Base-by-base conservation (phyloP, 2,329 filamentous ascomycete species). In the Xylariaceae sp. region DNA sequence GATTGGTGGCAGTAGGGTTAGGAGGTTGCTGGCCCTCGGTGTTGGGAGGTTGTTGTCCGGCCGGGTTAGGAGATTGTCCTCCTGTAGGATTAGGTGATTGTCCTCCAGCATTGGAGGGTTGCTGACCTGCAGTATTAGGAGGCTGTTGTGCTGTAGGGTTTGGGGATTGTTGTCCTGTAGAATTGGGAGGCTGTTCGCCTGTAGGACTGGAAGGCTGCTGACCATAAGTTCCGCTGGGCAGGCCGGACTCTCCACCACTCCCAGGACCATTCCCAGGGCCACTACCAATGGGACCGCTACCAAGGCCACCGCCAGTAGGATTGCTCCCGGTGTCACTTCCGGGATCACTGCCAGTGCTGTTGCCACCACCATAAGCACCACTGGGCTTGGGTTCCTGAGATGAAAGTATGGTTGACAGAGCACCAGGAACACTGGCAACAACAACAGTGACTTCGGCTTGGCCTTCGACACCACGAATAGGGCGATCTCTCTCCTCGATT, bases 181-280 rank as follows among this genome's bases (percentile, higher is more conserved):
- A 28, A 21, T 47, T 55, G 3, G 56, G 40, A 44, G 56, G 46
- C n/a, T 60, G 57, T 44, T 24, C 19, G 9, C 47, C 56, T n/a
- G 50, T 33, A 21, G 55, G 36, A 34, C 14, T 56, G 4, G 56
- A 19, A 17, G 53, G 34, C 41, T 62, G 56, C 16, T 60, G 54
- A n/a, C 62, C 56, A 52, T 64, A 62, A 40, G 56, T 59, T 37
- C 61, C 59, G 36, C 48, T 60, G 12, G 61, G 61, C 5, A 61
- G 46, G n/a, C 5, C 26, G 14, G 56, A 40, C 36, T 51, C 31
- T n/a, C 36, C 45, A 24, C 49, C 36, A 14, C 26, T n/a, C n/a
- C n/a, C 29, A 33, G 29, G 29, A 8, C 8, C 7, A 36, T 2
- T 41, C 3, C 39, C 37, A 33, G 55, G 56, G 1, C 40, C 45